phyloP scores from a whole-genome alignment of 1,284 basidiomycete species.

The Rhodotorula sp. region DNA sequence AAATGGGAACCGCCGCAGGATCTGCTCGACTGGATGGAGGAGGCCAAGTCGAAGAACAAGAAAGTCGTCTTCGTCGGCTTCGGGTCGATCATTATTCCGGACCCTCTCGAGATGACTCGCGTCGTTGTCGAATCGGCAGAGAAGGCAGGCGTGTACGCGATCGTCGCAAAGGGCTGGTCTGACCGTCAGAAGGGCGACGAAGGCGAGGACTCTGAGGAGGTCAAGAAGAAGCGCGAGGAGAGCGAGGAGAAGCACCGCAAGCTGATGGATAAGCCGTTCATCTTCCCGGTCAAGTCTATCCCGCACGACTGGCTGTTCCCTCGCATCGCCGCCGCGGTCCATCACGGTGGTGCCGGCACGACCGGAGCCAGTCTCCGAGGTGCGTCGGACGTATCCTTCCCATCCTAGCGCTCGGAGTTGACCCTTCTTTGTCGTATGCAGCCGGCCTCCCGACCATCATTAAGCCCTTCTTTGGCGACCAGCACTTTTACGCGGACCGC shows the following conservation, averaged over 20 bases:
- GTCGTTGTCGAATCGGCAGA: slow-evolving; percentile 84
- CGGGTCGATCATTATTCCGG: slow-evolving; percentile 93
- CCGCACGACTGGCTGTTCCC: slow-evolving; percentile 98
- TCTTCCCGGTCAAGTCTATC: slow-evolving; percentile 66
- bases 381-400: slow-evolving; percentile 48
- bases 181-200: slow-evolving; percentile 69
- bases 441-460: slow-evolving; percentile 94
- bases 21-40: slow-evolving; percentile 76
- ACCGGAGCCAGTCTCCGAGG: slow-evolving; percentile 88
- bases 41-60: slow-evolving; percentile 68
- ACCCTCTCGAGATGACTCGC: slow-evolving; percentile 85
- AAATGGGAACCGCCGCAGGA: slow-evolving; percentile 83
- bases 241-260: slow-evolving; percentile 40
- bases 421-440: slow-evolving; percentile 42
- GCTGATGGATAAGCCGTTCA: slow-evolving; percentile 34
- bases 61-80: slow-evolving; percentile 98
- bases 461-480: slow-evolving; percentile 92
- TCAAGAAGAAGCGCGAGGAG: slow-evolving; percentile 37
- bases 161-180: slow-evolving; percentile 97
- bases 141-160: slow-evolving; percentile 56
- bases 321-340: slow-evolving; percentile 89
- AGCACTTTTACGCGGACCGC: slow-evolving; percentile 94
- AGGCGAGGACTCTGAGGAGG: slow-evolving; percentile 42
- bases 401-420: slow-evolving; percentile 11
- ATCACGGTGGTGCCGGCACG: slow-evolving; percentile 96